Evolutionary conservation across 2,329 filamentous ascomycete species (phyloP).

Genomic region (Xylaria sp.): DNA sequence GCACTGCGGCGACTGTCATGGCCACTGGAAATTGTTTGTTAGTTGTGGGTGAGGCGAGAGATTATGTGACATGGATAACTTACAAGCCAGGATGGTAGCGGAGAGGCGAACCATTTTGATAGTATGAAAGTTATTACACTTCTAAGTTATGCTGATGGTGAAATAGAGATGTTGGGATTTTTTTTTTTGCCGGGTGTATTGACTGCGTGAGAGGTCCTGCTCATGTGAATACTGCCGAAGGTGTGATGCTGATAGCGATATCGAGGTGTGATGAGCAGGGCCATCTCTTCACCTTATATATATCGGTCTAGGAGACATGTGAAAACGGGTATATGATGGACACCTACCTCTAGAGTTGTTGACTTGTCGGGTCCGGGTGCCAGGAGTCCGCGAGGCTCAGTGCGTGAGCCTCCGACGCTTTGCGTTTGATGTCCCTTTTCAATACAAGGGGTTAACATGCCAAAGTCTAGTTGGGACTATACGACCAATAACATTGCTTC

Average conservation of each 20-base stretch:
- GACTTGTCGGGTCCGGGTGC: not conserved
- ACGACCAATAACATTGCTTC: slow-evolving; percentile 16
- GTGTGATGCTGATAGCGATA: slow-evolving; percentile 14
- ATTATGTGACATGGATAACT: slow-evolving; percentile 26
- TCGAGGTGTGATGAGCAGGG: not conserved
- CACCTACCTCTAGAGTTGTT: not conserved
- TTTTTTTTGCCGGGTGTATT: not conserved
- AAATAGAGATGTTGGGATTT: too few species aligned
- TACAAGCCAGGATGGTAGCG: slow-evolving; percentile 42
- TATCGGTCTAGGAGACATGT: not conserved
- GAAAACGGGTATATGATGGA: not conserved
- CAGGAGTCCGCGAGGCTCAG: slow-evolving; percentile 33
- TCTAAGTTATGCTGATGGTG: not conserved
- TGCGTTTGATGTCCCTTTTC: slow-evolving; percentile 33
- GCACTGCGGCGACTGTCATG: slow-evolving; percentile 36
- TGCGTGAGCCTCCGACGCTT: slow-evolving; percentile 29
- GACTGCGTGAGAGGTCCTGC: slow-evolving; percentile 15
- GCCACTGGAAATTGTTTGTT: slow-evolving; percentile 36
- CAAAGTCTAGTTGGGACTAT: slow-evolving; percentile 18
- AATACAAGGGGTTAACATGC: slow-evolving; percentile 25
- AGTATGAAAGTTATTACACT: not conserved
- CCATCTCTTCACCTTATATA: slow-evolving; percentile 29
- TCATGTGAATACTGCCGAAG: slow-evolving; percentile 11
- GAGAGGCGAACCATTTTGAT: slow-evolving; percentile 45
- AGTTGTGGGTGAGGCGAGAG: slow-evolving; percentile 11